A percentile compares a stretch with the other conserved stretches of the same genome.
Conservation (phyloP, 495 filamentous ascomycete species). For the Tuber borchii region DNA sequence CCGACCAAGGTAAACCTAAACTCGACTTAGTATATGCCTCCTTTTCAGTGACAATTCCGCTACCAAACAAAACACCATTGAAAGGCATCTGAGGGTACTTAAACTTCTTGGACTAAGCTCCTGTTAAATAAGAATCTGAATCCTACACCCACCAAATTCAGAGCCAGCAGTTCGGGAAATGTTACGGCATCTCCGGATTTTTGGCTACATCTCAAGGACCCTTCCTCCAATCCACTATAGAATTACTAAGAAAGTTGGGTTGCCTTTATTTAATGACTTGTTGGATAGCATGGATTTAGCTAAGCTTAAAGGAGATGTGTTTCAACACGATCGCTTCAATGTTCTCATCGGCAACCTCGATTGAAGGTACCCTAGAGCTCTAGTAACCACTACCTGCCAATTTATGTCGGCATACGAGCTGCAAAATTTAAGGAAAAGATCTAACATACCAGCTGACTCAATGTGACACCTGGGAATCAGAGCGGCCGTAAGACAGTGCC, state of each 20-base stretch:
- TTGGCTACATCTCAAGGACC: conserved; percentile 83
- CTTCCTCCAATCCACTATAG: conserved; percentile 93
- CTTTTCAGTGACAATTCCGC: conserved; percentile 90
- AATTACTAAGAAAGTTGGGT: conserved; percentile 81
- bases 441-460: conserved; percentile 57
- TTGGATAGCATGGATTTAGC: conserved; percentile 81
- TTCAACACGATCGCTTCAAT: conserved; percentile 89
- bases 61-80: conserved; percentile 83
- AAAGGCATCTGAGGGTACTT: conserved; percentile 92
- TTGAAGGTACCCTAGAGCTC: conserved; percentile 75
- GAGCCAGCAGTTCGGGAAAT: conserved; percentile 83
- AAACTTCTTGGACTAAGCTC: conserved; percentile 73
- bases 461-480: conserved; percentile 95
- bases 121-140: conserved; percentile 87
- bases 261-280: conserved; percentile 89
- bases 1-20: conserved; percentile 15
- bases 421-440: not conserved
- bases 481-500: conserved; percentile 87
- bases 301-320: conserved; percentile 92
- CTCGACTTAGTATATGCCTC: conserved; percentile 88
- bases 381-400: conserved; percentile 76
- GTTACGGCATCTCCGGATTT: conserved; percentile 74
- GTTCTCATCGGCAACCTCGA: too few relatives aligned
- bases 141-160: conserved; percentile 88
- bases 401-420: conserved; percentile 8